Evolutionary conservation across 495 filamentous ascomycete species (phyloP), one percentile per base, ranked within the genome.

Genomic region (Penicillium subrubescens): DNA sequence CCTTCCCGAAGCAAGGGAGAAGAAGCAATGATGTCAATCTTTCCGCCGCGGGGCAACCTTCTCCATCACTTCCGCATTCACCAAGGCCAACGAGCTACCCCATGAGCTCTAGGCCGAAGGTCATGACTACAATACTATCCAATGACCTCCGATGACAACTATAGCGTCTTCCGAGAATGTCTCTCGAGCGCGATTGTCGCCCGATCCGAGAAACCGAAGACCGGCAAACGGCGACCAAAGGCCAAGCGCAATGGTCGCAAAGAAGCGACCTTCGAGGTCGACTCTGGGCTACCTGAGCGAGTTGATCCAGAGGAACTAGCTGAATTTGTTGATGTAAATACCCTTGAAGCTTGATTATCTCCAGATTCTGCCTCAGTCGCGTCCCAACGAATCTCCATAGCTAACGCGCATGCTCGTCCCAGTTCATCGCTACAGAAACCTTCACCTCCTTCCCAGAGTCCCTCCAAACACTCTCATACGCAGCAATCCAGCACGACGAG

Each of bases 401-500:
- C 53, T 56, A 12, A 56, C 53, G 5, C 53, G n/a, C 33, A 39
- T 21, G 33, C n/a, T 21, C 33, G 15, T 15, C 53, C 19, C 78
- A 92, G 82, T 94, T 93, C 81, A 82, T 94, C 61, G 87, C 90
- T 14, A 73, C 77, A 29, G 85, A 90, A 71, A 84, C 87, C 62
- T 96, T 92, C 81, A 66, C 77, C 35, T 77, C 81, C 52, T 84
- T 95, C 33, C 90, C 90, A 2, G 8, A 55, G 0, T 67, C 79
- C 25, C 81, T 95, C 3, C 84, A 87, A 69, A 79, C 79, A n/a
- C 75, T 92, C 33, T 81, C 82, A 64, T 88, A 91, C 75, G 75
- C 85, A 57, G 67, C 74, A 53, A 82, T 82, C 68, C 75, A 86
- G 64, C 77, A 82, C 61, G 73, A 82, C 60, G 52, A 81, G 1